Conservation (phyloP, 345 rosid genomes). For the Salix dunnii region DNA sequence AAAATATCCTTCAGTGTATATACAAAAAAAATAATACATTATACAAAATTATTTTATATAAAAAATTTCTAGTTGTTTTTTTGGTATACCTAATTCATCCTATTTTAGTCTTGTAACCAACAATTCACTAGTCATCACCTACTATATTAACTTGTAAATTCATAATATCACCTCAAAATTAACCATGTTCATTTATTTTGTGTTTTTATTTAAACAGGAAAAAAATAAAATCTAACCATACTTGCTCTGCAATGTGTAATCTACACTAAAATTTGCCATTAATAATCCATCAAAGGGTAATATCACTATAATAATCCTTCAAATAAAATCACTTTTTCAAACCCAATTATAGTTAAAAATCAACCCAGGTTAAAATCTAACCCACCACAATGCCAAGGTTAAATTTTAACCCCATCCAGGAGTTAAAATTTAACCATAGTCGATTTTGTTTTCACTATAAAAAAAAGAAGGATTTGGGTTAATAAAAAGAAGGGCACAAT, state of each 20-base stretch:
- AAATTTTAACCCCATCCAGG: not conserved
- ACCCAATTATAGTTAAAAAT: not conserved
- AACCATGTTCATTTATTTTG: not conserved
- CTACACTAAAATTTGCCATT: too few species aligned
- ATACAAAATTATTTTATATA: too few species aligned
- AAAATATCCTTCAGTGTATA: not conserved
- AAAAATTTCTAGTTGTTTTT: too few species aligned
- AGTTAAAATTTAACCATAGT: constrained; percentile 10
- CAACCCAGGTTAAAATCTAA: not conserved
- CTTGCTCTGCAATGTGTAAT: not conserved
- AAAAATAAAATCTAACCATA: not conserved
- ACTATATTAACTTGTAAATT: not conserved
- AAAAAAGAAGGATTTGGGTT: constrained; percentile 2
- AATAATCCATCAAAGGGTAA: not conserved
- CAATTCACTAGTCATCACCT: not conserved
- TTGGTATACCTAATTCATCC: too few species aligned
- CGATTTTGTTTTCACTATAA: not conserved
- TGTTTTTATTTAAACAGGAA: not conserved
- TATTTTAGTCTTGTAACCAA: not conserved
- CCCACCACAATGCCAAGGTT: not conserved
- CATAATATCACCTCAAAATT: not conserved
- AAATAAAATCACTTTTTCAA: not conserved
- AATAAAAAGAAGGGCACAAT: not conserved
- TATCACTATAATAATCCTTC: not conserved
- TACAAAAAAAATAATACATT: too few species aligned